phyloP scores from a whole-genome alignment of 257 asterid species.

The Perilla frutescens region DNA sequence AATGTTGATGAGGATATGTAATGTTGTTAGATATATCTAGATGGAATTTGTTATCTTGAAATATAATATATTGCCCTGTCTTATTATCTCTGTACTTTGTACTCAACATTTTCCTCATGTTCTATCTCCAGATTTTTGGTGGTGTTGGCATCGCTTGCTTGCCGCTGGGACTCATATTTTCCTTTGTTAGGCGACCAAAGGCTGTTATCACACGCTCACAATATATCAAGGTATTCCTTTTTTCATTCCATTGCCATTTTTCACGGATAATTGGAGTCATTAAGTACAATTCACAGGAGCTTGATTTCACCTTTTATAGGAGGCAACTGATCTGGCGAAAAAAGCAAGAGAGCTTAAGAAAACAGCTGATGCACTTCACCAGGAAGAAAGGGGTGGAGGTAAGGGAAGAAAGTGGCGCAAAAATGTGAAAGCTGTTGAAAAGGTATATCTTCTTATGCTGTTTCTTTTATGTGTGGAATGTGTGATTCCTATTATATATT shows the following conservation, averaged over 20 bases:
- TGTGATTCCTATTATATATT: background rate
- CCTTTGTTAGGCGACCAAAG: conserved; percentile 97
- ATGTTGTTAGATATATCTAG: conserved; percentile 14
- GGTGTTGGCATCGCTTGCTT: conserved; percentile 99
- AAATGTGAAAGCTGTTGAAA: conserved; percentile 93
- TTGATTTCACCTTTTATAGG: conserved; percentile 55
- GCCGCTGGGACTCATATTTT: conserved; percentile 91
- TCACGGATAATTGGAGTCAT: conserved; percentile 24
- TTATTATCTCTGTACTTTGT: conserved; percentile 25
- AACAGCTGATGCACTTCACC: conserved; percentile 96
- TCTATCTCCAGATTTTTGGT: conserved; percentile 80
- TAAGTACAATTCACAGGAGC: conserved; percentile 27
- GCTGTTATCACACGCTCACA: conserved; percentile 99
- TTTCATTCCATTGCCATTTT: background rate
- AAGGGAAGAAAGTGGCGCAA: conserved; percentile 99
- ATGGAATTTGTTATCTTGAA: conserved; percentile 28
- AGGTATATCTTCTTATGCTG: conserved; percentile 51
- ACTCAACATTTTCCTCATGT: conserved; percentile 35
- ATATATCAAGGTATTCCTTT: conserved; percentile 81
- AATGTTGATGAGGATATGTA: conserved; percentile 26
- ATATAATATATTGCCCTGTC: background rate
- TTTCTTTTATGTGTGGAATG: background rate
- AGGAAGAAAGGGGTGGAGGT: conserved; percentile 89
- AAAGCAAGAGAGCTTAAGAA: conserved; percentile 91
- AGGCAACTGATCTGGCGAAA: conserved; percentile 95